phyloP scores from a whole-genome alignment of 2,329 filamentous ascomycete genomes.

The Trichoderma sp. region DNA sequence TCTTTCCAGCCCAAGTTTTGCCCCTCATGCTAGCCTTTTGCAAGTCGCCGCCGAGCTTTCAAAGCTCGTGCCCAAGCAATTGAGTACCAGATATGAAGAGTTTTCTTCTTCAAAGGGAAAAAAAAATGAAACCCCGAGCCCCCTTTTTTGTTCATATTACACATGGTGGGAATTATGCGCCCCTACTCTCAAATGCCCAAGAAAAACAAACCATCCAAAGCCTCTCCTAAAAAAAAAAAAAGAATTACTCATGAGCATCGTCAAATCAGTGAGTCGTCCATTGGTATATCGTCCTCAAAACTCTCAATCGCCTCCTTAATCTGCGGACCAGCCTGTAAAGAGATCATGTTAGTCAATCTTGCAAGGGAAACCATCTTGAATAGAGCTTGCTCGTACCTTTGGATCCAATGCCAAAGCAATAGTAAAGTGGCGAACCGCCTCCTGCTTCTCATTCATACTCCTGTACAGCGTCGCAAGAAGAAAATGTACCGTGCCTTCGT shows the following conservation, averaged over 20 bases:
- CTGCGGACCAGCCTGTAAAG: conserved; percentile 73
- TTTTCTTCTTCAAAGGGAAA: neutral
- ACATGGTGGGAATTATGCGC: conserved; percentile 1
- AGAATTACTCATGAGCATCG: conserved; percentile 39
- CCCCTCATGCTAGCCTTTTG: neutral
- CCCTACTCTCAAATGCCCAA: conserved; percentile 4
- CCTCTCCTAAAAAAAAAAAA: neutral
- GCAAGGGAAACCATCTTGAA: neutral
- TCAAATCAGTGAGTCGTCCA: conserved; percentile 64
- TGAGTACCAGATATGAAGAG: neutral
- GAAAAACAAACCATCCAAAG: conserved; percentile 2
- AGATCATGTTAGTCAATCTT: neutral
- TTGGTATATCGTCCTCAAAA: conserved; percentile 75
- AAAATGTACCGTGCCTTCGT: conserved; percentile 96
- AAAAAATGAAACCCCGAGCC: neutral
- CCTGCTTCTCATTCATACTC: conserved; percentile 66
- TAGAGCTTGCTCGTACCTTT: conserved; percentile 63
- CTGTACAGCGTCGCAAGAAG: conserved; percentile 83
- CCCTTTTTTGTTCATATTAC: neutral
- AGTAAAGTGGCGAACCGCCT: conserved; percentile 91
- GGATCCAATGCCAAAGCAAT: conserved; percentile 94
- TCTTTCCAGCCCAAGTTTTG: neutral
- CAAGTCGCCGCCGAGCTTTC: neutral
- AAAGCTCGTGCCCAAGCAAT: conserved; percentile 4
- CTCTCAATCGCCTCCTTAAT: conserved; percentile 97